These are phyloP conservation scores for Fusarium concolor DNA, from an alignment of 2,329 filamentous ascomycete genomes.

Conservation along the genomic window DNA sequence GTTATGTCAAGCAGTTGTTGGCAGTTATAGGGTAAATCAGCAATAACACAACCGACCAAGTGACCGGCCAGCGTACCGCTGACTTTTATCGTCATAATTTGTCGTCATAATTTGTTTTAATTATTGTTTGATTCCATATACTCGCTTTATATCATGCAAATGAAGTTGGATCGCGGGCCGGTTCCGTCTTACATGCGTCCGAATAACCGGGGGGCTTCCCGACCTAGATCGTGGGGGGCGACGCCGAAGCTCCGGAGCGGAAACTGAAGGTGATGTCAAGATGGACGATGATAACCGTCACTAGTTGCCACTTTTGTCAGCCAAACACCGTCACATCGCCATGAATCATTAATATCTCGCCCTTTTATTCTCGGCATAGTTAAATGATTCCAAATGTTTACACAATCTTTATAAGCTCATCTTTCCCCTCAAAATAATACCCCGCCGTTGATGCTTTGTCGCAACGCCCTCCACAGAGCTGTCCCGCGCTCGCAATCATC, in stretches of 20 bases:
- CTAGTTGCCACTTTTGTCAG: constrained; percentile 41
- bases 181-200: constrained; percentile 32
- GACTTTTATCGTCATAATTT: neutral
- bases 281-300: constrained; percentile 24
- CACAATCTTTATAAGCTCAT: constrained; percentile 9
- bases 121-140: neutral
- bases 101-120: neutral
- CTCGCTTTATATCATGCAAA: neutral
- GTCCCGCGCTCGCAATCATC: constrained; percentile 44
- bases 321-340: constrained; percentile 6
- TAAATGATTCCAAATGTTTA: constrained; percentile 27
- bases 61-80: neutral
- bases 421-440: constrained; percentile 1
- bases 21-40: constrained; percentile 5
- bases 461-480: constrained; percentile 49
- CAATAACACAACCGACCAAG: neutral
- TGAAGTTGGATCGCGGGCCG: constrained; percentile 15
- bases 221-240: constrained; percentile 27
- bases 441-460: constrained; percentile 51
- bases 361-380: neutral
- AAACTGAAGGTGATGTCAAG: constrained; percentile 40
- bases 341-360: constrained; percentile 4
- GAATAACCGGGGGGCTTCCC: constrained; percentile 21
- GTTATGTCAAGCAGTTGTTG: neutral
- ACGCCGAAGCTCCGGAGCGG: constrained; percentile 20